A percentile compares a stretch with the other conserved stretches of the same genome.
Evolutionary conservation across 352 stramenopile genomes (phyloP).

Genomic region (Pythium coloratum): DNA sequence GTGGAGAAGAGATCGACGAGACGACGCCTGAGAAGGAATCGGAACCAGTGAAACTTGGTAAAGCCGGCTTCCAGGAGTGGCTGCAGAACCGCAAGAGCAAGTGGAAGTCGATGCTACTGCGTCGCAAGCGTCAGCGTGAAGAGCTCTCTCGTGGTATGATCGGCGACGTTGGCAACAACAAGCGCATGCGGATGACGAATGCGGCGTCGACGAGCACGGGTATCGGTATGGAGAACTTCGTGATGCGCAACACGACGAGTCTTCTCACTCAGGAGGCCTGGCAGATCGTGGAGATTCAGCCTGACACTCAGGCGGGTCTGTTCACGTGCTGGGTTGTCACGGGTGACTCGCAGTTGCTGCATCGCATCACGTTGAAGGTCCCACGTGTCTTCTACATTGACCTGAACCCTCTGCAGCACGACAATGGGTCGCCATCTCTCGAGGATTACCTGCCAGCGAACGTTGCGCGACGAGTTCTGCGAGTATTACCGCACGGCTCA

Average conservation of each 20-base stretch:
- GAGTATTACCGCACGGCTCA: conserved; percentile 54
- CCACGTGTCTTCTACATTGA: conserved; percentile 68
- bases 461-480: conserved; percentile 50
- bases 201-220: conserved; percentile 29
- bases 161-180: conserved; percentile 31
- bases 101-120: conserved; percentile 60
- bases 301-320: conserved; percentile 66
- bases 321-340: conserved; percentile 97
- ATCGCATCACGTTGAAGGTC: conserved; percentile 73
- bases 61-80: conserved; percentile 61
- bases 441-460: conserved; percentile 22
- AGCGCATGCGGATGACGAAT: conserved; percentile 20
- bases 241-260: conserved; percentile 52
- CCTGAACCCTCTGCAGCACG: conserved; percentile 52
- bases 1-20: conserved; percentile 23
- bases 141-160: conserved; percentile 47
- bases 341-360: conserved; percentile 62
- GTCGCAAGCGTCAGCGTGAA: conserved; percentile 59
- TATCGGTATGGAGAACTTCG: conserved; percentile 82
- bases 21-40: conserved; percentile 6
- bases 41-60: conserved; percentile 48
- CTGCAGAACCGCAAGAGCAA: conserved; percentile 69
- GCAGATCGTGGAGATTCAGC: conserved; percentile 83
- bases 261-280: conserved; percentile 64
- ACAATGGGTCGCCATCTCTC: conserved; percentile 36